Evolutionary conservation across 192 early-diverging fungal genomes (phyloP).

Genomic region (Backusella liffmaniae): DNA sequence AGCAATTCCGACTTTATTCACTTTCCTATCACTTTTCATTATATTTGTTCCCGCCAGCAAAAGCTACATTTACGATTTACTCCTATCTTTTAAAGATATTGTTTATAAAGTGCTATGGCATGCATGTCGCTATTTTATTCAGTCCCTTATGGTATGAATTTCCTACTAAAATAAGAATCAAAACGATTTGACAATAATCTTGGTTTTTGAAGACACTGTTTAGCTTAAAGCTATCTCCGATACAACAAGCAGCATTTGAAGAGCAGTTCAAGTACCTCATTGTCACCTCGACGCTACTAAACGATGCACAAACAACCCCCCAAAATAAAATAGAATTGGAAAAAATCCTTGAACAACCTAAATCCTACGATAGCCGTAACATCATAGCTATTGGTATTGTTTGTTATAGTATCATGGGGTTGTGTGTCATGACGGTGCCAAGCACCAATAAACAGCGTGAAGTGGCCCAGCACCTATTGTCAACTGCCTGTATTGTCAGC

Average conservation of each 20-base stretch:
- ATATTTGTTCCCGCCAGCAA: not conserved
- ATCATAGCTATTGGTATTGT: not conserved
- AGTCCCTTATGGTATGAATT: not conserved
- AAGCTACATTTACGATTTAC: not conserved
- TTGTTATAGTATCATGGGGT: not conserved
- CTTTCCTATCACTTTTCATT: not conserved
- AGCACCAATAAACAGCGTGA: not conserved
- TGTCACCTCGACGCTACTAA: slow-evolving; percentile 52
- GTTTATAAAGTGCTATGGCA: not conserved
- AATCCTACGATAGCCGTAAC: not conserved
- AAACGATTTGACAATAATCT: not conserved
- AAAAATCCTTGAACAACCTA: not conserved
- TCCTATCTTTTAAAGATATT: not conserved
- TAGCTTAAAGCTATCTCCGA: slow-evolving; percentile 27
- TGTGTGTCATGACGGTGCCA: not conserved
- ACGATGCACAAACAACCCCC: not conserved
- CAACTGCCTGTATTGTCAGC: not conserved
- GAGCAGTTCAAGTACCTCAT: slow-evolving; percentile 61
- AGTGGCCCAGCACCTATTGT: not conserved
- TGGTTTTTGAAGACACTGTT: not conserved
- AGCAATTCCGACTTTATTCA: not conserved
- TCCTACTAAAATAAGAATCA: not conserved
- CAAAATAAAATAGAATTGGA: not conserved
- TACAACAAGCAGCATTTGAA: slow-evolving; percentile 53
- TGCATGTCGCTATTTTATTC: not conserved